Conservation (phyloP, 768 basidiomycete genomes). For the Termitomyces sp. region DNA sequence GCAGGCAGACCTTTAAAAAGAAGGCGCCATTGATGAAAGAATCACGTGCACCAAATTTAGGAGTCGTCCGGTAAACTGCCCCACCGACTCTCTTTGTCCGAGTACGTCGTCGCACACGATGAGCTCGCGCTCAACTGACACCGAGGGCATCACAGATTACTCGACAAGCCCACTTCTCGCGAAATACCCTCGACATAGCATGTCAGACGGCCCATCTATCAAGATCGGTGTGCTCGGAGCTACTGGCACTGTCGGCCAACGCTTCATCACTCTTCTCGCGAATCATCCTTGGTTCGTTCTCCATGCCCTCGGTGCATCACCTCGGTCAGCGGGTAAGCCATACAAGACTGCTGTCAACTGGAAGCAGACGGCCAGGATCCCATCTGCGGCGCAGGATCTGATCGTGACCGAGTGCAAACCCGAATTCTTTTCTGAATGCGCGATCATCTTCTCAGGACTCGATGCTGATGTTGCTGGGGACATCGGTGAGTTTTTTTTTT, state of each 20-base stretch:
- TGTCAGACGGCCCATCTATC: slow-evolving; percentile 26
- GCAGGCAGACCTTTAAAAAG: background rate
- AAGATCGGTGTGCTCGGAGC: slow-evolving; percentile 80
- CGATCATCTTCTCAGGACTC: slow-evolving; percentile 91
- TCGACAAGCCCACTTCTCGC: slow-evolving; percentile 24
- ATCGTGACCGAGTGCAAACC: slow-evolving; percentile 76
- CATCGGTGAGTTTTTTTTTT: slow-evolving; percentile 58
- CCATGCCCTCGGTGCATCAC: slow-evolving; percentile 84
- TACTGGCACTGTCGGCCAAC: slow-evolving; percentile 93
- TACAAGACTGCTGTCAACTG: slow-evolving; percentile 76
- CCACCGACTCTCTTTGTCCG: background rate
- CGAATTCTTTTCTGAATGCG: slow-evolving; percentile 74
- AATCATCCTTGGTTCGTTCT: slow-evolving; percentile 89
- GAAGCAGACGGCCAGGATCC: slow-evolving; percentile 86
- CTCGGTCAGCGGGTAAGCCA: slow-evolving; percentile 79
- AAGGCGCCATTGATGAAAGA: background rate
- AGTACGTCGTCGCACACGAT: slow-evolving; percentile 11
- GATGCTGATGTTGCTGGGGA: slow-evolving; percentile 94
- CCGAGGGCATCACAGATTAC: slow-evolving; percentile 16
- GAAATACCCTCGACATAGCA: slow-evolving; percentile 31
- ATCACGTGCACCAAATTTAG: slow-evolving; percentile 12
- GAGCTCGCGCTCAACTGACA: slow-evolving; percentile 20
- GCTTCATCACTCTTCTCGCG: slow-evolving; percentile 87
- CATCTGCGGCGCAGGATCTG: slow-evolving; percentile 53
- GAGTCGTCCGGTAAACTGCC: background rate